A percentile compares a stretch with the other conserved stretches of the same genome.
These are phyloP conservation scores for Sporothrix pallida DNA, from an alignment of 2,329 filamentous ascomycete species.

Conservation along the genomic window DNA sequence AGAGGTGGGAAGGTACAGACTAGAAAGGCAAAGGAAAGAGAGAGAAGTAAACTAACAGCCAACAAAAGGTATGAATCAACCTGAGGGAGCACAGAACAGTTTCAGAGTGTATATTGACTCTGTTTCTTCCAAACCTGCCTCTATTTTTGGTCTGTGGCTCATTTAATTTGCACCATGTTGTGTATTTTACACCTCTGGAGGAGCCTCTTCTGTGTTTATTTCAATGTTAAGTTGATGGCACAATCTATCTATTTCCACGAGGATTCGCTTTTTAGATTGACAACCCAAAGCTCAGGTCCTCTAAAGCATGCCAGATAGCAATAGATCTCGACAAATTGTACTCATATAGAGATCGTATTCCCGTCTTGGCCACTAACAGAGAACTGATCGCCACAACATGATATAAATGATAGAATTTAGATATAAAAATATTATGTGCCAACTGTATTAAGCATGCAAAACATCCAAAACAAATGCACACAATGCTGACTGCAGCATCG, in stretches of 20 bases:
- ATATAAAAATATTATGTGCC: neutral
- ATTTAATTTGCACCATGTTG: neutral
- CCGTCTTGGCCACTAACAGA: neutral
- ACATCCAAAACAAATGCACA: neutral
- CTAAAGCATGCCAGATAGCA: neutral
- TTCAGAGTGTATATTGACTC: constrained; percentile 7
- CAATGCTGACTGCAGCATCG: neutral
- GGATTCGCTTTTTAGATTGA: neutral
- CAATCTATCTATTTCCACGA: neutral
- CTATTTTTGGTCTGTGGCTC: neutral
- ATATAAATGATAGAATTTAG: too few species aligned
- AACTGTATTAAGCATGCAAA: neutral
- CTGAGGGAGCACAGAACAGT: constrained; percentile 21
- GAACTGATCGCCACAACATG: too few species aligned
- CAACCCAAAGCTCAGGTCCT: neutral
- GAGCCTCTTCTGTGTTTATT: neutral
- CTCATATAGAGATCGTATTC: neutral
- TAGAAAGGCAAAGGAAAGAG: neutral
- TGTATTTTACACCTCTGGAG: neutral
- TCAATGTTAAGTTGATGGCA: neutral
- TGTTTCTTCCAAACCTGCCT: neutral
- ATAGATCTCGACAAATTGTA: neutral
- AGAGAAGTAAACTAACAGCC: neutral
- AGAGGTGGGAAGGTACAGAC: neutral
- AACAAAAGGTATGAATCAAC: neutral